Evolutionary conservation across 2,329 filamentous ascomycete species (phyloP).

Genomic region (Cladosporium cucumerinum): DNA sequence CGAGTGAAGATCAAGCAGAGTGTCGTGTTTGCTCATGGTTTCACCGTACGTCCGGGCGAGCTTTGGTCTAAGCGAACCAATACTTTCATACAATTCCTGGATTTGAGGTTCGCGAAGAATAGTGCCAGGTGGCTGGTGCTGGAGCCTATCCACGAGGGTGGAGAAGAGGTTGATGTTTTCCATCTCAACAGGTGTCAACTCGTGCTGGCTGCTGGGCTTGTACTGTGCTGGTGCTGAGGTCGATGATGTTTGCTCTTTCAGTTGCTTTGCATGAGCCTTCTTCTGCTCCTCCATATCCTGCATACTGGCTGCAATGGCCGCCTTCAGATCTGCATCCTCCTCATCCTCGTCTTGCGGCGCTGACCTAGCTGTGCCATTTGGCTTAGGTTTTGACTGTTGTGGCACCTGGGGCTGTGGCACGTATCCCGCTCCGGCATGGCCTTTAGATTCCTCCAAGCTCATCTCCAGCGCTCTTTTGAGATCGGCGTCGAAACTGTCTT

Average conservation of each 20-base stretch:
- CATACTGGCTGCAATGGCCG: constrained; percentile 89
- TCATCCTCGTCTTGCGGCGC: constrained; percentile 58
- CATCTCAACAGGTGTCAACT: constrained; percentile 86
- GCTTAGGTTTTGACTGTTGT: constrained; percentile 26
- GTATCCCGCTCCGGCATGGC: constrained; percentile 67
- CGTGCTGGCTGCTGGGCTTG: constrained; percentile 86
- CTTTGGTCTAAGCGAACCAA: constrained; percentile 88
- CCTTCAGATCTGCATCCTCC: constrained; percentile 88
- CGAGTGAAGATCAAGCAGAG: constrained; percentile 86
- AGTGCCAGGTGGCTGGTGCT: constrained; percentile 91
- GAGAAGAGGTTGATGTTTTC: constrained; percentile 97
- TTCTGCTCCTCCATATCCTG: constrained; percentile 99
- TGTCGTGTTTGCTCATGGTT: constrained; percentile 99
- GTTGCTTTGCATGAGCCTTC: constrained; percentile 75
- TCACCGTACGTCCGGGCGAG: constrained; percentile 93
- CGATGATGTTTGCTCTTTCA: constrained; percentile 65
- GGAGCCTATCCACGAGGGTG: constrained; percentile 87
- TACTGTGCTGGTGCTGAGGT: constrained; percentile 48
- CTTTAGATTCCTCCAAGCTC: constrained; percentile 91
- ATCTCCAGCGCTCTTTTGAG: constrained; percentile 90
- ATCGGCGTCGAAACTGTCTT: constrained; percentile 92
- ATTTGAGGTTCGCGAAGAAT: constrained; percentile 97
- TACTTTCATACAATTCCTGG: constrained; percentile 95
- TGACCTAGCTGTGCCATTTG: constrained; percentile 11
- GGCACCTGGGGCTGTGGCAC: constrained; percentile 46